Base-by-base conservation (phyloP, 805 yeast genomes). In the Priceomyces medius region DNA sequence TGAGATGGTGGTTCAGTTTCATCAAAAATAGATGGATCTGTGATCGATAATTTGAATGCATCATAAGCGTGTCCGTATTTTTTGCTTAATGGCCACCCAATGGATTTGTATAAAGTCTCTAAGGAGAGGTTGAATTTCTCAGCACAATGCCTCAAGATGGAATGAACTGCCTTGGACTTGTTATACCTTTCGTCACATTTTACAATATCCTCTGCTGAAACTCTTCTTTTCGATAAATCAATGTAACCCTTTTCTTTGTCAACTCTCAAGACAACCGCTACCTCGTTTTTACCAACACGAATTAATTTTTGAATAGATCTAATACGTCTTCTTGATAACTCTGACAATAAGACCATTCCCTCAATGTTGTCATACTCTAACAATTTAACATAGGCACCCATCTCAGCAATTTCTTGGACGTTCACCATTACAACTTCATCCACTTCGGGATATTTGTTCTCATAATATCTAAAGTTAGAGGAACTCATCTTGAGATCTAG, bases 391-490 rank as follows among this genome's bases (percentile, higher is more conserved):
- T 93, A 93, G 10, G 99, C 99, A 45, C 99, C 99, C 99, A 93
- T 93, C 68, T 93, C 99, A 53, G 98, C 99, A 56, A 93, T 93
- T 65, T 87, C 95, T 67, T 87, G 95, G 54, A 93, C 99, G 68
- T 93, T 93, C 62, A 93, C 99, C 95, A 93, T 91, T 50, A 93
- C 98, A 54, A 93, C 95, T 66, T 93, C 99, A 55, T 93, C 99
- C 59, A 93, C 96, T 70, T 93, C 99, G 46, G 99, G 99, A 74
- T 83, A 93, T 69, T 90, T 91, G 80, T 90, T 93, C 71, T 91
- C 99, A 66, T 93, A 93, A 71, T 85, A 93, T 73, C 99, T 85
- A 75, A 97, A 90, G 66, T 87, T 83, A 35, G 96, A 83, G 31
- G 87, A 80, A 59, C 90, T 83, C 96, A 88, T 87, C 18, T 28